Base-by-base conservation (phyloP, 345 rosid species). In the Rhodamnia argentea region DNA sequence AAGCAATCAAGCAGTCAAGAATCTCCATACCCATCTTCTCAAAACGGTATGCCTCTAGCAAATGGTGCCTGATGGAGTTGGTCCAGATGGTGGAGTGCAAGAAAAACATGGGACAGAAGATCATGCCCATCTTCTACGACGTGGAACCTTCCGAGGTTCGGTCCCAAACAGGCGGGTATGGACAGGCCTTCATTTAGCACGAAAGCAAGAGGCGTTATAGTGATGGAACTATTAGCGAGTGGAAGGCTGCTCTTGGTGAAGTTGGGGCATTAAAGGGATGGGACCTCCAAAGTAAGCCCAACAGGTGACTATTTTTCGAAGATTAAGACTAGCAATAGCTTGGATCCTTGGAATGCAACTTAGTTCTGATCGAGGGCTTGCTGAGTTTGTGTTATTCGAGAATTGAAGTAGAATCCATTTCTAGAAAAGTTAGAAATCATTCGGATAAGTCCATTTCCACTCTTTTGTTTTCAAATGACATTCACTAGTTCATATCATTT, bases 321-420 rank as follows among this genome's bases (percentile, higher is more conserved):
- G 32, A 59, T 59, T 13, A 59, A 0, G 64, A 0, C 0, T 12
- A 37, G 16, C 32, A n/a, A 59, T n/a, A n/a, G 32, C 64, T 59
- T 26, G 8, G 0, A 59, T 59, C 1, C 16, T 10, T 58, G 4
- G 14, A 58, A 58, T 11, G 62, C 2, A 58, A 2, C 0, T 11
- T 24, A 58, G 27, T 58, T 57, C 0, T 57, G 29, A 57, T 57
- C 9, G 62, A 57, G 0, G 4, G 3, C 62, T 57, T 24, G 27
- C 27, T 24, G 62, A 57, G 24, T 4, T 57, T 24, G 5, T 57
- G 62, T 24, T 23, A 24, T 57, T 10, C 14, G 2, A 5, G 27
- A 4, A 3, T 57, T 57, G 62, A 24, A 57, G 40, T 37, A 37
- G n/a, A n/a, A n/a, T n/a, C n/a, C n/a, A n/a, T n/a, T 3, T 37